Percentiles rank a stretch among this genome's conserved stretches.
Conservation (phyloP, 176 grass and related monocot species). For the Pharus latifolius region DNA sequence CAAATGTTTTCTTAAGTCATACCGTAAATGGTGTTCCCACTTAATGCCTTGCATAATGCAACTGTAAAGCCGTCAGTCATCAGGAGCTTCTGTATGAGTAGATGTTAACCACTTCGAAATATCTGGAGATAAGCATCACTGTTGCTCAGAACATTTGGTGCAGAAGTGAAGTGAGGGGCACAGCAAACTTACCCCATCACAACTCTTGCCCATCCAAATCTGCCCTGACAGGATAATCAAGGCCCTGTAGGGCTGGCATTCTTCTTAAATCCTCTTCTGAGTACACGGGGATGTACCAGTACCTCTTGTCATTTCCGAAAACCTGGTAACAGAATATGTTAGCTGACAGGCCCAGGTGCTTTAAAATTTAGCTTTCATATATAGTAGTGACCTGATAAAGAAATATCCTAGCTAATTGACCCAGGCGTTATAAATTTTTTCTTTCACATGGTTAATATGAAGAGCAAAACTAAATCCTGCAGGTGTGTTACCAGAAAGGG, state of each 20-base stretch:
- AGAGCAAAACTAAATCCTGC: too few relatives aligned
- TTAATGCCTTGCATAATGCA: neutral
- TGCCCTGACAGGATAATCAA: conserved; percentile 75
- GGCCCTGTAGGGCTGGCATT: conserved; percentile 64
- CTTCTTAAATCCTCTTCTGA: conserved; percentile 92
- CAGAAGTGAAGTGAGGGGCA: neutral
- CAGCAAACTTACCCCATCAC: conserved; percentile 4
- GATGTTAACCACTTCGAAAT: neutral
- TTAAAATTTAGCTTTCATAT: too few relatives aligned
- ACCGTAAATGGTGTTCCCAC: neutral
- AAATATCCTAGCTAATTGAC: too few relatives aligned
- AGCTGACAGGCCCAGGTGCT: too few relatives aligned
- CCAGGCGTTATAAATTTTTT: too few relatives aligned
- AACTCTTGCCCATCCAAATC: conserved; percentile 53
- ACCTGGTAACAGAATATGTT: conserved; percentile 44
- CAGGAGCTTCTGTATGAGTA: neutral
- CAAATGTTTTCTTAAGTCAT: neutral
- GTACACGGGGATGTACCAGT: conserved; percentile 88
- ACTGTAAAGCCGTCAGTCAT: neutral
- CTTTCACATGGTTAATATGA: too few relatives aligned
- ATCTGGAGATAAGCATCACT: neutral
- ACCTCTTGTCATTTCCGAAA: conserved; percentile 68
- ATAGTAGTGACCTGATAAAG: too few relatives aligned
- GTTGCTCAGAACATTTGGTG: neutral
- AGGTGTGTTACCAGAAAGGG: too few relatives aligned